Evolutionary conservation across 2,329 filamentous ascomycete species (phyloP), one percentile per base, ranked within the genome.

Genomic region (Hirsutella minnesotensis): DNA sequence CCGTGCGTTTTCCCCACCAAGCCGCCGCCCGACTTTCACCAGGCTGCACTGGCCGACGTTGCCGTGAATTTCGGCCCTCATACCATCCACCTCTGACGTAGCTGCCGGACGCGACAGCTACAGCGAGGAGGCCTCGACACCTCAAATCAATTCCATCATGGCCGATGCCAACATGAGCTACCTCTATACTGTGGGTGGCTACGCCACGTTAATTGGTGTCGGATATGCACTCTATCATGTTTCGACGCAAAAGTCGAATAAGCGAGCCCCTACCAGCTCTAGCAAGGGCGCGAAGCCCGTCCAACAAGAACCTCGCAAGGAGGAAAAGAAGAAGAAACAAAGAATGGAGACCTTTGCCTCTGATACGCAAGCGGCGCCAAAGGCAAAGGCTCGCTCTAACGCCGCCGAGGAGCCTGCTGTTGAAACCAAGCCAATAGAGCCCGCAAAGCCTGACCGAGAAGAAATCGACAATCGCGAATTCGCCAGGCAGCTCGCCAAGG

Each of bases 381-480:
- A 69, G 54, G 43, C 61, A 33, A 71, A 72, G 51, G 40, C 50
- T 20, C 38, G 40, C 40, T 39, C 35, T 34, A 57, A 49, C 27
- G 49, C 49, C 35, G 58, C 53, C 37, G 51, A 59, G 27, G 52
- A 60, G 9, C 3, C 33, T 13, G 51, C 36, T 33, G 46, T 57
- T 27, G 51, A 53, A 38, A 46, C 52, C 45, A 62, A 40, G 33
- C 40, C 47, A 40, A 55, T 49, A 36, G 47, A 56, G 34, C 52
- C 61, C 19, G 61, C 68, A 39, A 69, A 68, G 45, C 62, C 65
- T 7, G 72, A 82, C 45, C 24, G 24, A 27, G 78, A 82, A 46
- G 75, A 75, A 37, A 69, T 79, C 44, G 79, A 81, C 56, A 83
- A 83, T 58, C 75, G 74, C 53, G 83, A 88, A 51, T 90, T 92